Evolutionary conservation across 179 eudicot genomes (phyloP), one percentile per base, ranked within the genome.

Genomic region (Silene vulgaris): DNA sequence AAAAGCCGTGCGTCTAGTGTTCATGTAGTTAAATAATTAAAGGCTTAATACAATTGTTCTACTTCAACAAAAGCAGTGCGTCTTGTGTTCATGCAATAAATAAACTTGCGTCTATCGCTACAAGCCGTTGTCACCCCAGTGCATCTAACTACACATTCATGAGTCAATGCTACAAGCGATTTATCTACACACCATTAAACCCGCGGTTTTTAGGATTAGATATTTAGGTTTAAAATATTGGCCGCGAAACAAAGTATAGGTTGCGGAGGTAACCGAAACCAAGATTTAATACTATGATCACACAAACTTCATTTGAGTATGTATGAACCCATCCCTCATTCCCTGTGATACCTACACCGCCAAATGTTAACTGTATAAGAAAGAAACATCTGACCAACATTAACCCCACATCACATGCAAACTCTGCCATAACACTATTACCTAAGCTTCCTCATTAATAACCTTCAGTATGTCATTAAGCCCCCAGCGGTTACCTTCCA

Each of bases 361-460:
- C 3, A 69, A 43, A 69, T 62, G 64, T 62, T 35, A 16, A 67
- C 9, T 30, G 14, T 52, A 29, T 56, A 54, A 57, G n/a, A 56
- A 16, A 54, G 30, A 52, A 45, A 32, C 77, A 32, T 40, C 7
- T 74, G 52, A 13, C 13, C 1, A 37, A 48, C 63, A 65, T 52
- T 65, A n/a, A 73, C 29, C 37, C 37, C 26, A 67, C 61, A 72
- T 80, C 84, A 80, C 86, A 80, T 75, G 86, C 80, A 80, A 72
- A 66, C 63, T 16, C 82, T 78, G 77, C 66, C 82, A 50, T 69
- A 60, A 80, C 69, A 35, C 81, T 77, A 14, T 70, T 75, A 16
- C 72, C 77, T 56, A 63, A 74, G 75, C 71, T 68, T 26, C 29
- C 54, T 75, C 57, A 48, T 81, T 11, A 80, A 77, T 77, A 66